phyloP scores from a whole-genome alignment of 306 rosid species.

The Phaseolus lunatus region DNA sequence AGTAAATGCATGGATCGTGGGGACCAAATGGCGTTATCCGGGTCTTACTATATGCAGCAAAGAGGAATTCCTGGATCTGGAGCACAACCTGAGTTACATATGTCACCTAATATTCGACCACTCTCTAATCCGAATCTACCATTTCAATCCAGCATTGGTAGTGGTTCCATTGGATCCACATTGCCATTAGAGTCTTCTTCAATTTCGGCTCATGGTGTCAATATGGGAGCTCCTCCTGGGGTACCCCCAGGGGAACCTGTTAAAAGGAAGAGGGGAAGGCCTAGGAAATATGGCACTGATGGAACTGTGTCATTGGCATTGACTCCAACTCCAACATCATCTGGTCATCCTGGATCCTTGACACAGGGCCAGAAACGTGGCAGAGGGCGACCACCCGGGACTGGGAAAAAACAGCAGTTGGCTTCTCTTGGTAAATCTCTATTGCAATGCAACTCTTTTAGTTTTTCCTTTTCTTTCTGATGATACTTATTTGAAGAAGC shows the following conservation, averaged over 20 bases:
- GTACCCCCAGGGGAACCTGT: conserved; percentile 65
- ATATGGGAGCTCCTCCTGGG: conserved; percentile 67
- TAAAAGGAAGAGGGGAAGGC: conserved; percentile 95
- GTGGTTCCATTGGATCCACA: conserved; percentile 66
- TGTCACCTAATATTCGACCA: conserved; percentile 60
- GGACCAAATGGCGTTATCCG: conserved; percentile 82
- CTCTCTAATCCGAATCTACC: conserved; percentile 63
- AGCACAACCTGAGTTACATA: conserved; percentile 69
- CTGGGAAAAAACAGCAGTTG: conserved; percentile 89
- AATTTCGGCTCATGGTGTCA: conserved; percentile 73
- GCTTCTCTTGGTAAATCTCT: conserved; percentile 72
- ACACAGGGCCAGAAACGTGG: conserved; percentile 69
- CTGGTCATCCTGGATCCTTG: conserved; percentile 55
- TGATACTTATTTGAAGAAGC: conserved; percentile 29
- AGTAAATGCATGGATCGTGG: conserved; percentile 97
- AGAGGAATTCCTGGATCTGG: conserved; percentile 72
- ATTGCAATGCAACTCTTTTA: conserved; percentile 14
- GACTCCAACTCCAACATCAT: conserved; percentile 57
- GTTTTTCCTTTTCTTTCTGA: conserved; percentile 15
- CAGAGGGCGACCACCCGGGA: conserved; percentile 90
- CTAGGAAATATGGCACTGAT: conserved; percentile 87
- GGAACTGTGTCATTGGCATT: conserved; percentile 86
- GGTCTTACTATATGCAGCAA: conserved; percentile 80
- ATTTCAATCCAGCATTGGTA: conserved; percentile 69
- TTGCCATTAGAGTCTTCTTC: conserved; percentile 66